These are phyloP conservation scores for Kwoniella mangroviensis DNA, from an alignment of 768 basidiomycete genomes.

Conservation along the genomic window DNA sequence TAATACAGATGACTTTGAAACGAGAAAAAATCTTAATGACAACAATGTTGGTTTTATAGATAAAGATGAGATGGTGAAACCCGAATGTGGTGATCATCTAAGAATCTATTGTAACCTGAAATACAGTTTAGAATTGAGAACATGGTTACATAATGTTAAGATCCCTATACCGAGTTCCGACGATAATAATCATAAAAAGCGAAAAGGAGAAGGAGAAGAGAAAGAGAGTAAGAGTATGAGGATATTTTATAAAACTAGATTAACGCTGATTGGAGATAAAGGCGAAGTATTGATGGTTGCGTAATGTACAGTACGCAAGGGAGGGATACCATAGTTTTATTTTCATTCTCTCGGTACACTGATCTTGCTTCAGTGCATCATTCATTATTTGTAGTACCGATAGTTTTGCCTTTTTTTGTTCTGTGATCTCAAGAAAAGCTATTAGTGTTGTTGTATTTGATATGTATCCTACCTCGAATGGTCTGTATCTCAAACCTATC, in stretches of 20 bases:
- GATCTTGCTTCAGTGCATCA: neutral
- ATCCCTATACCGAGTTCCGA: conserved; percentile 18
- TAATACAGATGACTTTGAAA: conserved; percentile 7
- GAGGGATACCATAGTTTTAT: neutral
- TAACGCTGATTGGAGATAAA: conserved; percentile 42
- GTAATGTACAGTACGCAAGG: conserved; percentile 12
- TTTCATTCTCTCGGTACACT: neutral
- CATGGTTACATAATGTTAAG: conserved; percentile 39
- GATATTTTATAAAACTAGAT: conserved; percentile 38
- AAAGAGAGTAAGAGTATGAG: neutral
- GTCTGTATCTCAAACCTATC: neutral
- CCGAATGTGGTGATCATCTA: conserved; percentile 48
- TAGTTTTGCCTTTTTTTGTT: too few relatives aligned
- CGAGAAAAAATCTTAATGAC: neutral
- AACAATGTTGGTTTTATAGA: neutral
- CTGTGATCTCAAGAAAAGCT: too few relatives aligned
- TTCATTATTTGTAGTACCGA: too few relatives aligned
- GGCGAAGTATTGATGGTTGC: conserved; percentile 51
- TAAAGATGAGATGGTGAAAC: conserved; percentile 16
- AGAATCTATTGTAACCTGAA: conserved; percentile 44
- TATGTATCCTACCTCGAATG: neutral
- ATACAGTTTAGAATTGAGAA: conserved; percentile 36
- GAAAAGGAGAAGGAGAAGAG: conserved; percentile 2
- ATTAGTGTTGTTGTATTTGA: neutral
- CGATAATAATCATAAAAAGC: neutral